Evolutionary conservation across 371 early-diverging fungal species (phyloP), one percentile per base, ranked within the genome.

Genomic region (Zychaea mexicana): DNA sequence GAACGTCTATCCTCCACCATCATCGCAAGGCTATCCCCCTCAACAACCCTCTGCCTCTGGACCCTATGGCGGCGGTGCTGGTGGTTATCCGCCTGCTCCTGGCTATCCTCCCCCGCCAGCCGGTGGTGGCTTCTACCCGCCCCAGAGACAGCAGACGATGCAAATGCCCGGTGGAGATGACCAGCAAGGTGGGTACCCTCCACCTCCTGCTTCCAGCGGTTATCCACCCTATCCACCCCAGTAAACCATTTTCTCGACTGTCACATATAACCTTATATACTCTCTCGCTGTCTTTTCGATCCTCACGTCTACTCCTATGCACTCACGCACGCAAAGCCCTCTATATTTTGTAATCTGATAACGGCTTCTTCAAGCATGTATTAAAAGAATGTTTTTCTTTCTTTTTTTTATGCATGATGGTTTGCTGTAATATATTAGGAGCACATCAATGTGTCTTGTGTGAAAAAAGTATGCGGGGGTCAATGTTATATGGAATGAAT

Each of bases 221-320:
- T 39, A 38, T 2, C 59, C 59, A n/a, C 39, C 21, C 19, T 58
- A 58, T 58, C 59, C 59, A n/a, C 39, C 57, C 8, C 59, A 58
- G n/a, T 58, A 58, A 58, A 33, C n/a, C n/a, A n/a, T n/a, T n/a
- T n/a, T n/a, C n/a, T n/a, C n/a, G n/a, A n/a, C n/a, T n/a, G n/a
- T n/a, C n/a, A n/a, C n/a, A n/a, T n/a, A n/a, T n/a, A 54, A 17
- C 15, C n/a, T 17, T 30, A 2, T 54, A 19, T 19, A 10, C 55
- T 54, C 19, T 6, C 31, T 2, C 55, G 13, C 32, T 49, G 15
- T 36, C 36, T 36, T 2, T 36, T 36, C 36, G 8, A 8, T 36
- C n/a, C n/a, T n/a, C n/a, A n/a, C n/a, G 15, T 36, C 36, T 36
- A 36, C 36, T 10, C 36, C 42, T 42, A 39, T n/a, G 15, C 13